Evolutionary conservation across 148 eudicot species (phyloP), one percentile per base, ranked within the genome.

Genomic region (Chenopodium quinoa): DNA sequence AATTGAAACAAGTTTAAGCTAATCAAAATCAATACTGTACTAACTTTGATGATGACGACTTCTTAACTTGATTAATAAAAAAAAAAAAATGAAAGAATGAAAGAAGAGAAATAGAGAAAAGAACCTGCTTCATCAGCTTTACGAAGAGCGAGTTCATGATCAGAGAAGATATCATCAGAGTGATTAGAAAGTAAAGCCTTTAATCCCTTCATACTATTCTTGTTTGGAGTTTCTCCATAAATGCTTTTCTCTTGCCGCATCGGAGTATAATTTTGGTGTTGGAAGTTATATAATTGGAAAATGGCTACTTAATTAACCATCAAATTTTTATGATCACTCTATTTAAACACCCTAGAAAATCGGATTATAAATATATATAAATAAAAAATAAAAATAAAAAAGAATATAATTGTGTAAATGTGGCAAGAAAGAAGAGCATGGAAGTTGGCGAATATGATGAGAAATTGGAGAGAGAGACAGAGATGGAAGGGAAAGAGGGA

Each of bases 61-160:
- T 6, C 0, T 40, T 0, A 40, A 37, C 4, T 6, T 0, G 4
- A 37, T 4, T 0, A 40, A 40, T 0, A 5, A 37, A 40, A 40
- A 5, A 37, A 34, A 34, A 34, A 2, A 34, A 32, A 32, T 1
- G 4, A 32, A 34, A 34, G 37, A 34, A 34, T 3, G 37, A 34
- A 27, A 73, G 20, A 64, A 25, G 9, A 54, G 56, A 68, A 14
- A 70, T 31, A 40, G 29, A 34, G 56, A 58, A 78, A 14, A 31
- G 40, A 60, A 94, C 98, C 98, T 79, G 98, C 83, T 87, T 86
- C 91, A 31, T 77, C 93, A 46, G 98, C 98, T 83, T 91, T 93
- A 63, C 98, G 88, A 34, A 86, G 90, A 47, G 98, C 98, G 31
- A 94, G 86, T 81, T 90, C 97, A 81, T 83, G 85, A 75, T 94